A percentile compares a stretch with the other conserved stretches of the same genome.
Evolutionary conservation across 75 land plant species (phyloP).

Genomic region (Chamaecyparis obtusa): DNA sequence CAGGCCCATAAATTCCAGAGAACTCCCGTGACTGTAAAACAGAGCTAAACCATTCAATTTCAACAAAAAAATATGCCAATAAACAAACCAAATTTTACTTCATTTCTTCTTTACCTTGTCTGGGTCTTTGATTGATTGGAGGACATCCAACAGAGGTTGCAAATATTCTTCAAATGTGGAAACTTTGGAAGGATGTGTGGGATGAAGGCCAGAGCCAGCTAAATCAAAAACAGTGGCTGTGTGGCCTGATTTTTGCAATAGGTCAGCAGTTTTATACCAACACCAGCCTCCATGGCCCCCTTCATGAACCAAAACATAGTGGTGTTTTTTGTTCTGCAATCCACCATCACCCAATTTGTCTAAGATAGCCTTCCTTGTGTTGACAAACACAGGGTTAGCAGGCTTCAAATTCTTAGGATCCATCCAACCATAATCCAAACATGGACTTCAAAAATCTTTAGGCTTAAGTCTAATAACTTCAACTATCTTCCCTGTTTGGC

Average conservation of each 20-base stretch:
- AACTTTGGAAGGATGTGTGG: neutral
- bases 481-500: neutral
- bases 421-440: neutral
- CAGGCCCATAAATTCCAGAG: no score
- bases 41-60: no score
- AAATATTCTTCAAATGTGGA: neutral
- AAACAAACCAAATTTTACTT: no score
- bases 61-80: no score
- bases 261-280: conserved; percentile 16
- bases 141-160: neutral
- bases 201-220: conserved; percentile 8
- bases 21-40: no score
- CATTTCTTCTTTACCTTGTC: neutral
- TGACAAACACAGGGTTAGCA: neutral
- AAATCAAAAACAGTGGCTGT: conserved; percentile 18
- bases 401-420: neutral
- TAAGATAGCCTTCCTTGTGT: conserved; percentile 5
- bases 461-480: neutral
- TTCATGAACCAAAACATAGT: conserved; percentile 26
- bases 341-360: neutral
- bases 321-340: neutral
- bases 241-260: conserved; percentile 17
- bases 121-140: neutral
- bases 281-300: conserved; percentile 29
- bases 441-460: no score